Conservation (phyloP, 345 rosid species). For the Balakata baccata region DNA sequence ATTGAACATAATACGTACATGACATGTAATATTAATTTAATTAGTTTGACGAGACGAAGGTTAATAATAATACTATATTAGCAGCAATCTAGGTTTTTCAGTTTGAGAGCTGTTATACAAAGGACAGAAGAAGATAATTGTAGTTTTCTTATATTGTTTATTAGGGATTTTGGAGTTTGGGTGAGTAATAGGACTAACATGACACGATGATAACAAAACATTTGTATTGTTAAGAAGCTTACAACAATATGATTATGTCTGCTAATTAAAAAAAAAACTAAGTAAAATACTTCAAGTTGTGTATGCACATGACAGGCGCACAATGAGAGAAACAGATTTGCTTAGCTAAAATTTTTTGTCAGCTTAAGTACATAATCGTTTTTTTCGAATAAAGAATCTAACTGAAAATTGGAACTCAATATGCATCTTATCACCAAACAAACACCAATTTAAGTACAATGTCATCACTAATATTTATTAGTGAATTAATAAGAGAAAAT, state of each 20-base stretch:
- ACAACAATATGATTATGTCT: neutral
- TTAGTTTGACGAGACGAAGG: neutral
- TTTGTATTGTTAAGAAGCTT: neutral
- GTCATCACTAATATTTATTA: too few species aligned
- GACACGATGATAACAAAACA: neutral
- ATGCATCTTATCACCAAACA: too few species aligned
- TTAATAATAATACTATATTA: neutral
- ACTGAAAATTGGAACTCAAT: too few species aligned
- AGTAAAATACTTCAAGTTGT: neutral
- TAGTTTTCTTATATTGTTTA: neutral
- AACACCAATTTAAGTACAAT: too few species aligned
- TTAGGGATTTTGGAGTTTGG: neutral
- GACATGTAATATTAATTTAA: constrained; percentile 11
- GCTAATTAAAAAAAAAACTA: neutral
- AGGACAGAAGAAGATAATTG: neutral
- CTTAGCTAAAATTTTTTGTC: neutral
- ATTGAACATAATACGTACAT: constrained; percentile 25
- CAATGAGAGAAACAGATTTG: neutral
- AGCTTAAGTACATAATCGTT: neutral
- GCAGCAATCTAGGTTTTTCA: neutral
- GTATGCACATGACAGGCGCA: neutral
- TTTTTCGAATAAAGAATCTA: too few species aligned
- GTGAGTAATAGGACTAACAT: neutral
- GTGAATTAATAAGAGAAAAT: too few species aligned
- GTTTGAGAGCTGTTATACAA: neutral